Evolutionary conservation across 2,329 filamentous ascomycete genomes (phyloP).

Genomic region (Phoma herbarum): DNA sequence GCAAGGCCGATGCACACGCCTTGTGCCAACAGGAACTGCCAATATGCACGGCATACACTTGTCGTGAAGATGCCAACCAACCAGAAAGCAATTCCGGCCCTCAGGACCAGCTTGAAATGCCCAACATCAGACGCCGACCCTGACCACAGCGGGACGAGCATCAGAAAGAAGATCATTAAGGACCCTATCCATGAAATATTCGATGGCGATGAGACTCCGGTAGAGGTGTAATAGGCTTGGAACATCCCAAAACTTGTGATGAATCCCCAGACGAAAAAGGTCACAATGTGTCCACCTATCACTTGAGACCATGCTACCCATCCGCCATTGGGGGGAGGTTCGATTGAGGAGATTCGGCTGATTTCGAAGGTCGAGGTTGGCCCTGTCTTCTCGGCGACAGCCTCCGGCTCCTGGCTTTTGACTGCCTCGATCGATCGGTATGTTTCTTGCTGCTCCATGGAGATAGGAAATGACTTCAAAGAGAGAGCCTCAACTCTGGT

Average conservation of each 20-base stretch:
- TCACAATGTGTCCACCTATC: constrained; percentile 41
- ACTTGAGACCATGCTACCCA: constrained; percentile 45
- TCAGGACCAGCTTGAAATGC: constrained; percentile 56
- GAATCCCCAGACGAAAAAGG: constrained; percentile 52
- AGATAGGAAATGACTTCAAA: no score
- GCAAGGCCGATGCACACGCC: constrained; percentile 46
- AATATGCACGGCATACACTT: constrained; percentile 58
- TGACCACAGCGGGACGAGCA: constrained; percentile 56
- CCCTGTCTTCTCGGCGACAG: not conserved
- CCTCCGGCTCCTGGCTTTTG: not conserved
- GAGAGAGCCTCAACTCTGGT: no score
- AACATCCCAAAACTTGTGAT: constrained; percentile 57
- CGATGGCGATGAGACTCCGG: constrained; percentile 54
- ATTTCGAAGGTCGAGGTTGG: constrained; percentile 8
- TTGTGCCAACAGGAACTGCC: constrained; percentile 53
- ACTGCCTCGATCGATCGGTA: not conserved
- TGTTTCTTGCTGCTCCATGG: constrained; percentile 8
- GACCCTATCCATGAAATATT: constrained; percentile 64
- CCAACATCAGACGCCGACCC: constrained; percentile 61
- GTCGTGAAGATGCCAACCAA: constrained; percentile 61
- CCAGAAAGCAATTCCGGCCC: constrained; percentile 53
- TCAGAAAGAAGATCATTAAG: constrained; percentile 58
- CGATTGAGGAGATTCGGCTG: constrained; percentile 19
- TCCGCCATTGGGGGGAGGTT: constrained; percentile 53
- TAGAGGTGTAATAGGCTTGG: constrained; percentile 57